A percentile compares a stretch with the other conserved stretches of the same genome.
Evolutionary conservation across 2,329 filamentous ascomycete genomes (phyloP).

Genomic region (Teratosphaeria viscida): DNA sequence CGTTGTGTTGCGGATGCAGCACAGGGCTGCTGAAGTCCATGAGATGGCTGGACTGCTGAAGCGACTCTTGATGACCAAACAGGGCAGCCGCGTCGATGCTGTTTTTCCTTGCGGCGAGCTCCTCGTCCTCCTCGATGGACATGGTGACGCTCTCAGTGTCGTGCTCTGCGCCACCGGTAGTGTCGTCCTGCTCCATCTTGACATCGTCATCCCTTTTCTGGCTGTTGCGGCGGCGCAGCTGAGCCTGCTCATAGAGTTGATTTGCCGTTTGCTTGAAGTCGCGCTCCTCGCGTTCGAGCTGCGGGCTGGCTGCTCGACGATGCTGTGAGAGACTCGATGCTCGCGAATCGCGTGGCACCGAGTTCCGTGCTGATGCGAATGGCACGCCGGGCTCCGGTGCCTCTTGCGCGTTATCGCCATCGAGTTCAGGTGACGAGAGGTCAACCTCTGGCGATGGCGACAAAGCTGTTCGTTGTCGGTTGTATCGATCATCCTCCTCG

Average conservation of each 20-base stretch:
- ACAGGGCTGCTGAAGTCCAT: conserved; percentile 38
- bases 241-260: conserved; percentile 55
- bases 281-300: conserved; percentile 85
- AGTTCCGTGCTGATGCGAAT: conserved; percentile 41
- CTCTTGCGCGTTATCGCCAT: conserved; percentile 50
- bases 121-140: conserved; percentile 34
- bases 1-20: conserved; percentile 27
- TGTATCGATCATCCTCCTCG: conserved; percentile 54
- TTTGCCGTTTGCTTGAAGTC: conserved; percentile 95
- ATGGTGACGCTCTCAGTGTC: conserved; percentile 21
- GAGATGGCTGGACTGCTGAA: conserved; percentile 12
- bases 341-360: conserved; percentile 27
- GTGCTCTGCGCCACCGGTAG: conserved; percentile 22
- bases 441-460: conserved; percentile 92
- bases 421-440: conserved; percentile 75
- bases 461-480: conserved; percentile 51
- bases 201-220: conserved; percentile 6
- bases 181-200: conserved; percentile 24
- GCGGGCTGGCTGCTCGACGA: conserved; percentile 69
- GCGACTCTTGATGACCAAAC: conserved; percentile 41
- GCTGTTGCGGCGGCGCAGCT: conserved; percentile 29
- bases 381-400: conserved; percentile 55
- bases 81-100: conserved; percentile 39
- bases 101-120: conserved; percentile 40
- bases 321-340: conserved; percentile 41